A percentile compares a stretch with the other conserved stretches of the same genome.
Evolutionary conservation across 345 rosid species (phyloP).

Genomic region (Lumnitzera racemosa): DNA sequence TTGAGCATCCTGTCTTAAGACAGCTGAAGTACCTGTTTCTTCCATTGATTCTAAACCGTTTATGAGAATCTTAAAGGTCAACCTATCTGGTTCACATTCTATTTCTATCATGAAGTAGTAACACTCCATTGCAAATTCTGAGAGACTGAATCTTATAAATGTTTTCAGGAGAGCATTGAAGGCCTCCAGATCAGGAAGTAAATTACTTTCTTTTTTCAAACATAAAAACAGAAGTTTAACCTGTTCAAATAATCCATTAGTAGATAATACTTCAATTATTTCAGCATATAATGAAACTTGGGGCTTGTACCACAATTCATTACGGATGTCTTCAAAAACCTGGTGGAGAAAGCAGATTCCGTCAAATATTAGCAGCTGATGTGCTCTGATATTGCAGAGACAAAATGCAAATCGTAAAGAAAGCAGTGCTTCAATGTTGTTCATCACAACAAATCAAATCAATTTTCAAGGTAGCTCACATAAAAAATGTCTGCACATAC

Average conservation of each 20-base stretch:
- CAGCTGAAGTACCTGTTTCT: slow-evolving; percentile 29
- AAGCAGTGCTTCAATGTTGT: not conserved
- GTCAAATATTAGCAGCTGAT: not conserved
- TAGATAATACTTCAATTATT: slow-evolving; percentile 43
- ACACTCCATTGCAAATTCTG: slow-evolving; percentile 46
- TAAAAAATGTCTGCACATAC: no score
- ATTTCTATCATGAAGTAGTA: slow-evolving; percentile 47
- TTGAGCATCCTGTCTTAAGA: slow-evolving; percentile 49
- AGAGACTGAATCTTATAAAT: slow-evolving; percentile 32
- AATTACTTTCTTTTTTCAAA: slow-evolving; percentile 35
- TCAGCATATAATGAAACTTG: slow-evolving; percentile 49
- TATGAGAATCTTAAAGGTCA: slow-evolving; percentile 44
- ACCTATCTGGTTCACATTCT: slow-evolving; percentile 64
- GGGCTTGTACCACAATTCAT: slow-evolving; percentile 71
- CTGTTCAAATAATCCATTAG: slow-evolving; percentile 38
- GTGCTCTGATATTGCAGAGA: not conserved
- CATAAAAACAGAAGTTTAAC: slow-evolving; percentile 30
- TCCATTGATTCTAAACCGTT: slow-evolving; percentile 51
- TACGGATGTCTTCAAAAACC: slow-evolving; percentile 70
- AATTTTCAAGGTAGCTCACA: no score
- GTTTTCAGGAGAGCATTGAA: slow-evolving; percentile 47
- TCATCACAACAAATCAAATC: no score
- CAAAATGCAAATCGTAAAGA: accelerated
- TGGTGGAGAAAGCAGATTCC: slow-evolving; percentile 7
- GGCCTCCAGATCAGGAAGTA: slow-evolving; percentile 42